Conservation (phyloP, 768 basidiomycete species). For the Suillus alpinus region DNA sequence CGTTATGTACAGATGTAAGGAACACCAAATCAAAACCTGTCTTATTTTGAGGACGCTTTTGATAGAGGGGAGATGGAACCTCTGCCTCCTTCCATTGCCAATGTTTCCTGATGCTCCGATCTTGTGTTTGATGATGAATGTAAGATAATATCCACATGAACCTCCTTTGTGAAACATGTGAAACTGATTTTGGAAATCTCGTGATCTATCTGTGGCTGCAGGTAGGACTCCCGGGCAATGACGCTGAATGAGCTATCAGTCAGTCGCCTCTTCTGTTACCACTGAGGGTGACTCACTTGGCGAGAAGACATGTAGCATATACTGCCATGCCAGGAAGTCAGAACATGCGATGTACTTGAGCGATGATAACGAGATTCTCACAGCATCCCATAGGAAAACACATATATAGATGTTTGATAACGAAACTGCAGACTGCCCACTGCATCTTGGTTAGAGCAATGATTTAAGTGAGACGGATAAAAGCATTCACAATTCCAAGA, state of each 20-base stretch:
- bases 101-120: neutral
- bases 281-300: slow-evolving; percentile 19
- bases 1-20: neutral
- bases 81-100: neutral
- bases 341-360: neutral
- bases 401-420: slow-evolving; percentile 21
- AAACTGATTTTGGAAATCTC: neutral
- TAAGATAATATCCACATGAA: neutral
- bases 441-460: slow-evolving; percentile 3
- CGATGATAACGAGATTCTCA: slow-evolving; percentile 8
- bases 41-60: neutral
- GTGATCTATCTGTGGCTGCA: slow-evolving; percentile 3
- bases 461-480: neutral
- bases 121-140: neutral
- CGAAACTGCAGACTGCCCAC: slow-evolving; percentile 21
- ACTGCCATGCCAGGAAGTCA: slow-evolving; percentile 10
- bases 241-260: slow-evolving; percentile 13
- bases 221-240: slow-evolving; percentile 28
- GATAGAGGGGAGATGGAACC: too few relatives aligned
- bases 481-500: slow-evolving; percentile 16
- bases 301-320: slow-evolving; percentile 27
- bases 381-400: slow-evolving; percentile 23
- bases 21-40: neutral
- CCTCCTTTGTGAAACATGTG: neutral
- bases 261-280: too few relatives aligned